A percentile compares a stretch with the other conserved stretches of the same genome.
Evolutionary conservation across 1,284 basidiomycete species (phyloP).

Genomic region (Boletus sp.): DNA sequence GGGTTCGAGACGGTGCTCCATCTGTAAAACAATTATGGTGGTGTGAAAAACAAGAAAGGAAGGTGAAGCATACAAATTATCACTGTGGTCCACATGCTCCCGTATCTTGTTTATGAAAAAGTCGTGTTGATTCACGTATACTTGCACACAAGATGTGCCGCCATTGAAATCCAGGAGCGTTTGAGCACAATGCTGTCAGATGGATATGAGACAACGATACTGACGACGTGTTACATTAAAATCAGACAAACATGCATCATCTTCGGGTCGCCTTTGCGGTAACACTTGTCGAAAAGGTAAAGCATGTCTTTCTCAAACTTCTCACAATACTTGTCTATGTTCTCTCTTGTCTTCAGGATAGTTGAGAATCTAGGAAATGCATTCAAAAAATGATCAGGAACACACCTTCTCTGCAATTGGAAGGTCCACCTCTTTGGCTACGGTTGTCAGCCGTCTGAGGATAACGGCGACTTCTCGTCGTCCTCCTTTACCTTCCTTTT

Average conservation of each 20-base stretch:
- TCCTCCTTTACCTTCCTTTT: conserved; percentile 86
- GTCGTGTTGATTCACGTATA: conserved; percentile 99
- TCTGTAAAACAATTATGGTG: conserved; percentile 40
- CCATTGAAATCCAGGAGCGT: conserved; percentile 98
- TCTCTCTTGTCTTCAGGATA: conserved; percentile 65
- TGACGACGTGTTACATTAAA: conserved; percentile 16
- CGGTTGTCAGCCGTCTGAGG: conserved; percentile 80
- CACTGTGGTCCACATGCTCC: conserved; percentile 54
- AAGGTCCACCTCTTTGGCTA: conserved; percentile 91
- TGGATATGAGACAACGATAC: conserved; percentile 13
- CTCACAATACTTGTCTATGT: conserved; percentile 94
- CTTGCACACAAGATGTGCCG: conserved; percentile 93
- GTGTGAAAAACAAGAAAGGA: not conserved
- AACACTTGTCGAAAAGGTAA: conserved; percentile 91
- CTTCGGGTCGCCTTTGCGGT: conserved; percentile 94
- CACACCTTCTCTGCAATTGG: conserved; percentile 74
- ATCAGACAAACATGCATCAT: conserved; percentile 88
- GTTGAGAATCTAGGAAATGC: conserved; percentile 23
- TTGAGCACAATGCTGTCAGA: conserved; percentile 86
- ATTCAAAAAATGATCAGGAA: not conserved
- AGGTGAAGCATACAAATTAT: conserved; percentile 52
- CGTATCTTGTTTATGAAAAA: conserved; percentile 93
- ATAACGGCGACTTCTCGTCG: conserved; percentile 87
- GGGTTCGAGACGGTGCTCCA: conserved; percentile 84
- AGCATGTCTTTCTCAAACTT: conserved; percentile 99